Evolutionary conservation across 352 stramenopile species (phyloP), one percentile per base, ranked within the genome.

Genomic region (Aphanomyces euteiches): DNA sequence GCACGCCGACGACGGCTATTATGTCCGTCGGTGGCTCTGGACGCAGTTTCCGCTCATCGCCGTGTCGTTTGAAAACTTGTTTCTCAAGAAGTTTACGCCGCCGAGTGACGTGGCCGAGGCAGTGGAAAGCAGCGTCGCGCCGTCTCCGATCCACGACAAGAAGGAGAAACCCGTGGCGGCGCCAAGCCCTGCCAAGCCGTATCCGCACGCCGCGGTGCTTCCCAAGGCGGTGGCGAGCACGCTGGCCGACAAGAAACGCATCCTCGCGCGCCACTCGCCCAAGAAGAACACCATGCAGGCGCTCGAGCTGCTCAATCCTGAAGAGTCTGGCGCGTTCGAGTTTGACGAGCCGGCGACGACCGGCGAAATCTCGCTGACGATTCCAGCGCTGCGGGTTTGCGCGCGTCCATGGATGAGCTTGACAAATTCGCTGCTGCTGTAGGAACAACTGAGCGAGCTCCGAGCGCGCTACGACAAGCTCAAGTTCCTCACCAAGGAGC

Each of bases 41-140:
- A 88, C 82, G 8, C 87, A 94, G 73, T 94, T 94, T 66, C 87
- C 87, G n/a, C 75, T 94, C 10, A 81, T 94, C n/a, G 85, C 65
- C 0, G 76, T 88, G 43, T 84, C 87, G 21, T 93, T 94, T 54
- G 87, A 90, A 58, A 87, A 74, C 39, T 78, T 82, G 2, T 85
- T 92, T 47, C 74, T 91, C 7, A 79, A 74, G 36, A 19, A 67
- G 28, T 66, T 28, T 28, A 37, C 34, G 38, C 64, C 57, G 48
- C 28, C 28, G 28, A 28, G 28, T 28, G 28, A 28, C 28, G 64
- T 3, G 6, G 64, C 19, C 3, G 21, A 19, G 15, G 40, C 43
- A n/a, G 56, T 37, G 47, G 19, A 36, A 13, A 10, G 15, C 1
- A 28, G 19, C 6, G 17, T 37, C 17, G 19, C 47, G 12, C 15